Base-by-base conservation (phyloP, 1,284 basidiomycete species). In the Heterobasidion irregulare region DNA sequence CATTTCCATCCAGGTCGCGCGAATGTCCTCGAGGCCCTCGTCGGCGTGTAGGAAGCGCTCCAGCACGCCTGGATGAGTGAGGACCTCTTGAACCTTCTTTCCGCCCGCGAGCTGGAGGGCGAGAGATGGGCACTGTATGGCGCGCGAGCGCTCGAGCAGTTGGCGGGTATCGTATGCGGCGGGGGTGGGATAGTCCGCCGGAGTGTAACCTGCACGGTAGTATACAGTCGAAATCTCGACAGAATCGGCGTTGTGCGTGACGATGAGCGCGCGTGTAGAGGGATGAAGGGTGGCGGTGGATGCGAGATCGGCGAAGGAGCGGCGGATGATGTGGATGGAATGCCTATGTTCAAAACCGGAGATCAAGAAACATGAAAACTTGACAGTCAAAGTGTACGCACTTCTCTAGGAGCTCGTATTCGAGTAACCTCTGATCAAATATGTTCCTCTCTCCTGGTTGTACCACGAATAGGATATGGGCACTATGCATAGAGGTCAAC, bases 61-160 rank as follows among this genome's bases (percentile, higher is more conserved):
- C 19, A 96, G 76, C 9, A 92, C 72, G 0, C 85, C 84, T 0
- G 83, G 82, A 38, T 84, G 80, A 2, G 88, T 83, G 13, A 99
- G 78, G 0, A 90, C 90, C 66, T 98, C 87, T 70, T 98, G 97
- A 0, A 99, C 85, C 68, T 98, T 98, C 75, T 99, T 99, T 1
- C 90, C 88, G 0, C 96, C 97, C 0, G 94, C 93, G 3, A 99
- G 83, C 65, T 99, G 97, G 4, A 98, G 78, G 1, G 91, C 86
- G 61, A 98, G 82, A 1, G 84, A 84, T 0, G 96, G 96, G 65
- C 95, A 99, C 64, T 98, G 97, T 75, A 97, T 94, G 0, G 97
- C 93, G 41, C 69, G 72, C 13, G 87, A 89, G 33, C 82, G 75
- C 66, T 98, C 94, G 26, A 98, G 76, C 13, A 81, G 69, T 62